phyloP scores from a whole-genome alignment of 2,329 filamentous ascomycete species.

The Diaporthe sp. region DNA sequence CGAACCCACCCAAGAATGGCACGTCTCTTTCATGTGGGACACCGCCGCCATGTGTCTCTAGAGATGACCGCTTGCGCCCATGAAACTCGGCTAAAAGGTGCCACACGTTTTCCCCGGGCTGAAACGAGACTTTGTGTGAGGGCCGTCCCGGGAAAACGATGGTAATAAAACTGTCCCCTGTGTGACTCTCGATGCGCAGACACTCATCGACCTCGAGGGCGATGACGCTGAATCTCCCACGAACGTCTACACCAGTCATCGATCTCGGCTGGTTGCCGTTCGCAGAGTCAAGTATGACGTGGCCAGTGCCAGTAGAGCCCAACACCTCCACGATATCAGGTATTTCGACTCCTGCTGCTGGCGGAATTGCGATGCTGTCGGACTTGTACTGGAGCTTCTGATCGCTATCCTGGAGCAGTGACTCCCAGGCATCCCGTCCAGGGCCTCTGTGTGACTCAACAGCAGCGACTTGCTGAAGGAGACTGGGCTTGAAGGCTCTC shows the following conservation, averaged over 20 bases:
- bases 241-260: slow-evolving; percentile 56
- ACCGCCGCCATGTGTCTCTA: slow-evolving; percentile 11
- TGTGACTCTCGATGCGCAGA: slow-evolving; percentile 68
- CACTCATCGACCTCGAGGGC: slow-evolving; percentile 72
- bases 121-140: slow-evolving; percentile 45
- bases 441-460: slow-evolving; percentile 22
- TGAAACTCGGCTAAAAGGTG: slow-evolving; percentile 63
- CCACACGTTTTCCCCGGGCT: slow-evolving; percentile 57
- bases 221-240: slow-evolving; percentile 80
- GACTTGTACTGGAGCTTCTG: slow-evolving; percentile 51
- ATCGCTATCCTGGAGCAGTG: slow-evolving; percentile 34
- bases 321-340: slow-evolving; percentile 68
- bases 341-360: slow-evolving; percentile 57
- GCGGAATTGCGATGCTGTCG: slow-evolving; percentile 51
- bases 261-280: slow-evolving; percentile 62
- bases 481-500: slow-evolving; percentile 49
- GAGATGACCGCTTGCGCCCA: slow-evolving; percentile 44
- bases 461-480: slow-evolving; percentile 46
- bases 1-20: slow-evolving; percentile 85
- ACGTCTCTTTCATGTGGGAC: slow-evolving; percentile 45
- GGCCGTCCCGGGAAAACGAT: slow-evolving; percentile 33
- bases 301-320: slow-evolving; percentile 53
- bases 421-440: slow-evolving; percentile 40
- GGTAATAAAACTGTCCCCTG: slow-evolving; percentile 58
- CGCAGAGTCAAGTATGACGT: slow-evolving; percentile 71